These are phyloP conservation scores for Warburgia ugandensis DNA, from an alignment of 164 flowering plant genomes.

Conservation along the genomic window DNA sequence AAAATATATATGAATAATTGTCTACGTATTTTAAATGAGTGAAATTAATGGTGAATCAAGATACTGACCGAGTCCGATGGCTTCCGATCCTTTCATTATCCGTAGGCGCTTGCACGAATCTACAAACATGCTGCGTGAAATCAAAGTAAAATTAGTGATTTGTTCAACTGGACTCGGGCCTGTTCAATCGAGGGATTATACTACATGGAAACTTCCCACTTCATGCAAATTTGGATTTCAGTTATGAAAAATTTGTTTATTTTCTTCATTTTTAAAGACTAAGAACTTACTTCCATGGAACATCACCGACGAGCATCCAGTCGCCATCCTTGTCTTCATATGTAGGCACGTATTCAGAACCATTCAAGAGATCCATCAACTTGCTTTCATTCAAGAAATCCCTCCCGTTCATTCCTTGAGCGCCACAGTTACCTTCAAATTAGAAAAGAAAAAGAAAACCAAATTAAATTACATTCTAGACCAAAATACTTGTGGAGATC, in stretches of 20 bases:
- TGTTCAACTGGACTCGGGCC: no score
- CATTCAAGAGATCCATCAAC: constrained; percentile 62
- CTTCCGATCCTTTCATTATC: constrained; percentile 43
- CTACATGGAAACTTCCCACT: no score
- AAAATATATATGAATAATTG: neutral
- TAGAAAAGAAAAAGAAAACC: constrained; percentile 1
- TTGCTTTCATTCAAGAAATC: constrained; percentile 85
- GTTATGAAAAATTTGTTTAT: no score
- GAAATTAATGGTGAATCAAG: neutral
- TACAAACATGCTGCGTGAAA: constrained; percentile 35
- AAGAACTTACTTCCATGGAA: constrained; percentile 79
- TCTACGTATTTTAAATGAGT: neutral
- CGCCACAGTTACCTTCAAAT: constrained; percentile 45
- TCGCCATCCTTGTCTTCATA: constrained; percentile 90
- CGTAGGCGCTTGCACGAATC: constrained; percentile 43
- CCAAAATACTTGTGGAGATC: neutral
- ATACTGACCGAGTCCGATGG: constrained; percentile 36
- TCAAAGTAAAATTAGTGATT: neutral
- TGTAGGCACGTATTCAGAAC: constrained; percentile 72
- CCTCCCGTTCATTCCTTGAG: constrained; percentile 57
- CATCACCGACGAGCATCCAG: constrained; percentile 92
- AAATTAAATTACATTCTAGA: neutral
- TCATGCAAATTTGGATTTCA: no score
- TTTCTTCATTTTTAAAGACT: no score
- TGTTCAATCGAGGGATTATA: no score